Evolutionary conservation across 192 early-diverging fungal species (phyloP), one percentile per base, ranked within the genome.

Genomic region (Coemansia sp.): DNA sequence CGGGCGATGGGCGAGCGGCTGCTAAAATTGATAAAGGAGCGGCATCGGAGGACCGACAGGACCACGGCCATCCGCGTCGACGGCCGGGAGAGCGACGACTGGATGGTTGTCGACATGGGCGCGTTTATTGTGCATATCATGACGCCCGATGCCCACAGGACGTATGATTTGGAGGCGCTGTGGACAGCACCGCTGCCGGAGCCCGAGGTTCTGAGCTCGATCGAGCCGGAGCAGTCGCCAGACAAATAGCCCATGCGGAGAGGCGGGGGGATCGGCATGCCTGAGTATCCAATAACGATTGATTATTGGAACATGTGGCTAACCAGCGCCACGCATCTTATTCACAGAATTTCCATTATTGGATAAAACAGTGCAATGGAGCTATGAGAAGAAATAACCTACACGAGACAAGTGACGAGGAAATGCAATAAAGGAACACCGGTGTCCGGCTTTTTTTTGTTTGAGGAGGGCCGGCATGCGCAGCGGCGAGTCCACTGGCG

Each of bases 41-140:
- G 67, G 20, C 56, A 58, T 26, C 46, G 58, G 29, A 23, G 19
- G 6, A 52, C n/a, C 29, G 58, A 59, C 31, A 3, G n/a, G 8
- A 23, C 53, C 3, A 6, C 19, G 0, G 43, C 29, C 14, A 64
- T 56, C 21, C 59, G 59, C 14, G 73, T 75, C 5, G 73, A 75
- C 53, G 73, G 73, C 19, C 26, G 67, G 34, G 73, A 75, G 26
- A 75, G 73, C 53, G 66, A 75, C 17, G 73, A 75, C 45, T 75
- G 73, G 73, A 49, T 75, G n/a, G 67, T 69, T 5, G 59, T 75
- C 32, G 73, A 75, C 34, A 32, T 75, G 49, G 73, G 73, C n/a
- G 26, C 28, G 19, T 68, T 69, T 62, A 45, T 75, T 7, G 50
- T 75, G 4, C 73, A 75, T 34, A 48, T 75, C 7, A 75, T 75